Evolutionary conservation across 169 alveolate genomes (phyloP).

Genomic region (Cyclospora cayetanensis): DNA sequence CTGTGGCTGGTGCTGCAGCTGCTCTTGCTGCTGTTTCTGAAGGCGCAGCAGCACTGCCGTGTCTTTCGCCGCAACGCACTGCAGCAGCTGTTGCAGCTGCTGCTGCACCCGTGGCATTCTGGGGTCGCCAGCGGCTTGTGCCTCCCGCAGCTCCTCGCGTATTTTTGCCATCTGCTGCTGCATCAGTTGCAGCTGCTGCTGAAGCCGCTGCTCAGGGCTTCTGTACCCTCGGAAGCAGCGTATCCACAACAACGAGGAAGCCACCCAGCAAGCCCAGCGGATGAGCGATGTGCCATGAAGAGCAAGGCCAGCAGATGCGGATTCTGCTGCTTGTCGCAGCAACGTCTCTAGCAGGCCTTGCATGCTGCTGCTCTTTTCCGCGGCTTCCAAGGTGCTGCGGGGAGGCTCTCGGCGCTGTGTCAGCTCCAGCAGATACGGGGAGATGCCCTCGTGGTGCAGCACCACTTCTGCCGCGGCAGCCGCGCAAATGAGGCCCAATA

Average conservation of each 20-base stretch:
- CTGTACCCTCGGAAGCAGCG: conserved; percentile 2
- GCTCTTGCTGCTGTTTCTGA: background rate
- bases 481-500: background rate
- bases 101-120: conserved; percentile 23
- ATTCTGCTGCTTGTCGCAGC: background rate
- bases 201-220: conserved; percentile 28
- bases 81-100: conserved; percentile 23
- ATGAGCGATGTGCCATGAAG: background rate
- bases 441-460: conserved; percentile 29
- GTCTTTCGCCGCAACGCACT: background rate
- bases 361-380: background rate
- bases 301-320: background rate
- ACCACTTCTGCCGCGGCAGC: conserved; percentile 30
- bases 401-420: background rate
- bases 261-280: background rate
- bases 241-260: conserved; percentile 5
- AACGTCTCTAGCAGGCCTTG: background rate
- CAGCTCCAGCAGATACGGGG: background rate
- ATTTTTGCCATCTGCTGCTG: conserved; percentile 5
- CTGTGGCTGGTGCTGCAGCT: background rate
- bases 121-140: conserved; percentile 28
- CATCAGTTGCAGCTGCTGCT: conserved; percentile 45
- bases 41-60: background rate
- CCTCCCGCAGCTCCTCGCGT: conserved; percentile 31
- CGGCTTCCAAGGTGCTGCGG: background rate